phyloP scores from a whole-genome alignment of 192 early-diverging fungal species.

The Spizellomyces sp. region DNA sequence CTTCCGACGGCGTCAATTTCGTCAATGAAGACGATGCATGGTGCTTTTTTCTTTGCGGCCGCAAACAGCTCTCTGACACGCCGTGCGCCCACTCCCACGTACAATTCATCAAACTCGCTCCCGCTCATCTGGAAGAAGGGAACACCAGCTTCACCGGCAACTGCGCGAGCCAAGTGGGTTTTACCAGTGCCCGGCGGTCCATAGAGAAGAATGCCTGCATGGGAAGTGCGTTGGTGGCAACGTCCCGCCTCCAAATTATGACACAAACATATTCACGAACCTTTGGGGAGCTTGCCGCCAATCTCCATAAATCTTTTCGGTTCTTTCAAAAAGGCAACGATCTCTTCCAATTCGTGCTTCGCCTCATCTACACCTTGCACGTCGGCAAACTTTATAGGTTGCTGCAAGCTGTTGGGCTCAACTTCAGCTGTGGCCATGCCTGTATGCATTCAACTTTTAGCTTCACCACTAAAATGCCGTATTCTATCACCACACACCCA shows the following conservation, averaged over 20 bases:
- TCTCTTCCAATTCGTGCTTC: constrained; percentile 94
- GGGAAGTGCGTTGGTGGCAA: not conserved
- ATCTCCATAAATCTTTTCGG: constrained; percentile 89
- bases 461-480: not conserved
- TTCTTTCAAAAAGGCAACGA: constrained; percentile 94
- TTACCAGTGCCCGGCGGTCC: constrained; percentile 97
- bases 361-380: constrained; percentile 98
- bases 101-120: constrained; percentile 98
- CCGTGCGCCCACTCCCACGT: constrained; percentile 93
- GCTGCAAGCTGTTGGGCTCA: constrained; percentile 49
- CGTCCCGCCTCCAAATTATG: not conserved
- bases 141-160: constrained; percentile 96
- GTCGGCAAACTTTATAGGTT: constrained; percentile 83
- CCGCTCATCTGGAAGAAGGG: constrained; percentile 99
- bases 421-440: constrained; percentile 48
- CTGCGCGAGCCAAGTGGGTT: constrained; percentile 93
- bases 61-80: constrained; percentile 86
- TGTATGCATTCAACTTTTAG: not conserved
- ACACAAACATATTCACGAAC: constrained; percentile 49
- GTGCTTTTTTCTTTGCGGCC: constrained; percentile 53
- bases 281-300: constrained; percentile 95
- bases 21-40: constrained; percentile 91
- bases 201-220: constrained; percentile 53
- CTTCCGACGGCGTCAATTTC: constrained; percentile 98
- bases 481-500: not conserved